Base-by-base conservation (phyloP, 352 stramenopile genomes). In the Aphanomyces stellatus region DNA sequence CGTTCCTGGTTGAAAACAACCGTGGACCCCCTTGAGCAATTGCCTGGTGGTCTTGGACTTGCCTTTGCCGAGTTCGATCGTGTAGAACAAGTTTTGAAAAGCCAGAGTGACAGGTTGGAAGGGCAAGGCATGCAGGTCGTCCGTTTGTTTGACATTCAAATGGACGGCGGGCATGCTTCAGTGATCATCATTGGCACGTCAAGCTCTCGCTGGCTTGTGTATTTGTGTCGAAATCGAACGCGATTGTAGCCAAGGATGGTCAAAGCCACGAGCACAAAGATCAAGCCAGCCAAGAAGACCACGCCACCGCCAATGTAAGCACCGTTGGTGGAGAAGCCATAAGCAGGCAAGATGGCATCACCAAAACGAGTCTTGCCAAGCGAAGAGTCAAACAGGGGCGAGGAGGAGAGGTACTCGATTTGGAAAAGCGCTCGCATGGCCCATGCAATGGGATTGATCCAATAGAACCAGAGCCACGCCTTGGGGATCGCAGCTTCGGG, bases 1-100 rank as follows among this genome's bases (percentile, higher is more conserved):
- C 1, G 71, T 73, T 0, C 81, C 79, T 0, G 85, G 85, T 1
- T 62, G 25, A 5, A 79, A 77, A 31, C 71, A 82, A 0, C 81
- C 85, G 6, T 40, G 75, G 62, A 95, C 75, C 0, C 73, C 68
- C 37, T 79, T 77, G 13, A 95, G 79, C 22, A 95, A 53, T 11
- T 87, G 72, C 30, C 77, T 30, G 15, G 78, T 76, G 13, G 69
- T 57, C 25, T 82, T 72, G 37, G 37, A n/a, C n/a, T n/a, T n/a
- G n/a, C n/a, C n/a, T 1, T 30, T 30, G 0, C 75, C 74, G 1
- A 72, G 70, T 0, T 63, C 53, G 13, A 87, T 74, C 4, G 62
- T 74, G 75, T 87, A 87, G 27, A 67, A 70, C 24, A 87, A 46
- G 30, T 85, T 71, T 37, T 81, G 60, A 67, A 89, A 88, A 6